Conservation (phyloP, 129 eudicot genomes). For the Artemisia annua region DNA sequence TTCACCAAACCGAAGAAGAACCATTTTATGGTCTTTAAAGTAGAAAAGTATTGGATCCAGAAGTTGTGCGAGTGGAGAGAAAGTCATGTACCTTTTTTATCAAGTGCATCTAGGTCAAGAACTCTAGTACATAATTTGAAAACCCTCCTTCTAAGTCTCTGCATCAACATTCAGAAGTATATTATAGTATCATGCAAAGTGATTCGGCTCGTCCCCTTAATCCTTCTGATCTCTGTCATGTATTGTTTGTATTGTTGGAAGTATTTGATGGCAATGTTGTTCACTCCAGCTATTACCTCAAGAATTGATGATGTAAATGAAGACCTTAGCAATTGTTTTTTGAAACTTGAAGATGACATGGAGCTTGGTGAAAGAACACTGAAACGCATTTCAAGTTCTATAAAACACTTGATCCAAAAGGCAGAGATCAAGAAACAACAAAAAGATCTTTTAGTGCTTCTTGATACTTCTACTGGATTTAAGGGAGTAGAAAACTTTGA, state of each 20-base stretch:
- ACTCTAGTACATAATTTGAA: neutral
- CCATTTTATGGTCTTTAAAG: slow-evolving; percentile 1
- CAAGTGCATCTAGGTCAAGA: neutral
- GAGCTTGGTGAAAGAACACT: neutral
- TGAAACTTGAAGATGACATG: slow-evolving; percentile 7
- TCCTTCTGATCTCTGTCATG: neutral
- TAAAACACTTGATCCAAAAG: neutral
- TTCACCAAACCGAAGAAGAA: neutral
- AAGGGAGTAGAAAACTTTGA: slow-evolving; percentile 13
- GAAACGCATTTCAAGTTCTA: neutral
- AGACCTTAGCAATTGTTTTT: slow-evolving; percentile 1
- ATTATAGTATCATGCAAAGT: slow-evolving; percentile 8
- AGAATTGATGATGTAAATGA: neutral
- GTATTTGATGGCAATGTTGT: neutral
- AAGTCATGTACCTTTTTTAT: neutral
- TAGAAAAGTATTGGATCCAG: slow-evolving; percentile 10
- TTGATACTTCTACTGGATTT: neutral
- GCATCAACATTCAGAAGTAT: neutral
- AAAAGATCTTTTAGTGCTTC: neutral
- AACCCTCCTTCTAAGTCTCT: neutral
- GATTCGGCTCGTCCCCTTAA: neutral
- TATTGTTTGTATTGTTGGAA: slow-evolving; percentile 1
- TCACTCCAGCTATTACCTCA: neutral
- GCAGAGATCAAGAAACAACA: slow-evolving; percentile 6
- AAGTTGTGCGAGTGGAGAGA: slow-evolving; percentile 5